Conservation (phyloP, 371 early-diverging fungal species). For the Batrachochytrium dendrobatidis region DNA sequence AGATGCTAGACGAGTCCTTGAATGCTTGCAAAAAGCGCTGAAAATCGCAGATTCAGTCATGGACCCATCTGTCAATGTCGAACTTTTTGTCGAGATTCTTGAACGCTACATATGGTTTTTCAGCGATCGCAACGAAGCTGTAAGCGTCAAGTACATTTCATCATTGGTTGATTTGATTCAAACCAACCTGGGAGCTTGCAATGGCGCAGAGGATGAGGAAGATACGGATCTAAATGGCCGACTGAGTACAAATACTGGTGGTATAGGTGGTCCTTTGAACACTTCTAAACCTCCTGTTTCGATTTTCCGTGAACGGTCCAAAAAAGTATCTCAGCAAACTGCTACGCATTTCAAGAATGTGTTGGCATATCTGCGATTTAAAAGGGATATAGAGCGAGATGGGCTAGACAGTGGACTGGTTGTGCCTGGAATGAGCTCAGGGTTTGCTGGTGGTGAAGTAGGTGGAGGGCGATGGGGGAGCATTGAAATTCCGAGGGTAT, state of each 20-base stretch:
- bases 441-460: neutral
- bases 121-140: constrained; percentile 71
- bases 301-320: constrained; percentile 5
- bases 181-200: constrained; percentile 33
- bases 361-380: constrained; percentile 14
- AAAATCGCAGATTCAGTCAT: constrained; percentile 85
- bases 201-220: constrained; percentile 4
- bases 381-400: neutral
- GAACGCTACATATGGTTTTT: constrained; percentile 83
- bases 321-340: constrained; percentile 12
- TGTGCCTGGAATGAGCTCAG: neutral
- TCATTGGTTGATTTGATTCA: constrained; percentile 80
- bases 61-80: constrained; percentile 72
- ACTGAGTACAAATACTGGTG: neutral
- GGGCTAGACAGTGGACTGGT: neutral
- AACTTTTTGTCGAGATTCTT: constrained; percentile 84
- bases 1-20: constrained; percentile 73
- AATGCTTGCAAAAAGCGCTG: constrained; percentile 80
- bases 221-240: neutral
- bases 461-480: neutral
- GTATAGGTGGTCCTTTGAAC: constrained; percentile 6
- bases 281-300: constrained; percentile 14
- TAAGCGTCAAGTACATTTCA: constrained; percentile 71
- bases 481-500: neutral
- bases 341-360: constrained; percentile 25